A percentile compares a stretch with the other conserved stretches of the same genome.
Conservation (phyloP, 2,329 filamentous ascomycete genomes). For the Cytospora chrysosperma region DNA sequence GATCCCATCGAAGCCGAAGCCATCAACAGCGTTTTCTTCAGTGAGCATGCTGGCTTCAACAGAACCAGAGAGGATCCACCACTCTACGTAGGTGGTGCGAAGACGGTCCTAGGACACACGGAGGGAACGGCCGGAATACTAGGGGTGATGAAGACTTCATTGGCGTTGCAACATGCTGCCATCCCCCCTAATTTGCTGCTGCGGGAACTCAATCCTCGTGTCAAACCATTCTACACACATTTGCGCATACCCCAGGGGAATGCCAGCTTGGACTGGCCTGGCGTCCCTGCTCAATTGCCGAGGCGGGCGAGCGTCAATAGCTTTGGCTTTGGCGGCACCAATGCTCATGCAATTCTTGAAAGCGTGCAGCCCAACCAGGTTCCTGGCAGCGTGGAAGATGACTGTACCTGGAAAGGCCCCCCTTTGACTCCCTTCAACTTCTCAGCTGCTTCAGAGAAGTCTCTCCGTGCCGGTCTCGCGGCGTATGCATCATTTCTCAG, state of each 20-base stretch:
- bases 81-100: slow-evolving; percentile 35
- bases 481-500: too few species aligned
- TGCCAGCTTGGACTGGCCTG: neutral
- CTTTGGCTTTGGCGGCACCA: slow-evolving; percentile 36
- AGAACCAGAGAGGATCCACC: slow-evolving; percentile 3
- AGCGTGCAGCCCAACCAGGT: too few species aligned
- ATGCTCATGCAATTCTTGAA: too few species aligned
- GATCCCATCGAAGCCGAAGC: too few species aligned
- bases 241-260: slow-evolving; percentile 29
- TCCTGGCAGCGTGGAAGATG: too few species aligned
- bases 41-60: too few species aligned
- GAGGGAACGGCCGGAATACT: slow-evolving; percentile 44
- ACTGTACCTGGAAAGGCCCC: neutral
- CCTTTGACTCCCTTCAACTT: too few species aligned
- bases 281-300: neutral
- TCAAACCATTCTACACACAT: slow-evolving; percentile 32
- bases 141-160: slow-evolving; percentile 38
- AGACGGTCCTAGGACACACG: slow-evolving; percentile 40
- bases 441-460: too few species aligned
- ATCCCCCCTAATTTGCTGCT: slow-evolving; percentile 40
- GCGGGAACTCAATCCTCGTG: slow-evolving; percentile 34
- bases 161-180: slow-evolving; percentile 35
- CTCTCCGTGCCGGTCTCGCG: too few species aligned
- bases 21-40: too few species aligned
- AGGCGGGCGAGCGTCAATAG: slow-evolving; percentile 35